phyloP scores from a whole-genome alignment of 2,329 filamentous ascomycete species.

The Talaromyces sp. region DNA sequence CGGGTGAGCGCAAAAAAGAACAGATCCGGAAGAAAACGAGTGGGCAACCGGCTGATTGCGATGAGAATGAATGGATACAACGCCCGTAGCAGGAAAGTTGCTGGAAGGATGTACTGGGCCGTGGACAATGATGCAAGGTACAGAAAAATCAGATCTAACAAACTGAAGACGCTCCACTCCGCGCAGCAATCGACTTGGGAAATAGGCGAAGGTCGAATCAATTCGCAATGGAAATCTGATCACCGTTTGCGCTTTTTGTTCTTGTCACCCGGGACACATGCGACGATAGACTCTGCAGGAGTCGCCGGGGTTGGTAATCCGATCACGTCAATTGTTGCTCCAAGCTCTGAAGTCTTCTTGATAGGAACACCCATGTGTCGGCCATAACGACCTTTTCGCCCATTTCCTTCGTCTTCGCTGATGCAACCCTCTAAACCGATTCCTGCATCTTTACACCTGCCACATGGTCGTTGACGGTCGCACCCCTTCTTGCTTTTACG shows the following conservation, averaged over 20 bases:
- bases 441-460: constrained; percentile 91
- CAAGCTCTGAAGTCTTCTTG: constrained; percentile 51
- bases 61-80: constrained; percentile 11
- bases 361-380: constrained; percentile 65
- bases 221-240: constrained; percentile 17
- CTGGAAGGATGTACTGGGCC: neutral
- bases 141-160: neutral
- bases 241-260: constrained; percentile 67
- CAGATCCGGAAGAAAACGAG: neutral
- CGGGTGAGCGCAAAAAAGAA: constrained; percentile 9
- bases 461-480: constrained; percentile 91
- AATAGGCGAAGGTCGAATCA: neutral
- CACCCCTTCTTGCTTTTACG: constrained; percentile 99
- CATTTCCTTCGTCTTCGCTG: constrained; percentile 96
- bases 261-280: constrained; percentile 50
- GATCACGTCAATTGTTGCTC: constrained; percentile 49
- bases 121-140: neutral
- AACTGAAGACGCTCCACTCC: neutral
- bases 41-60: neutral
- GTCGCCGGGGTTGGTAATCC: constrained; percentile 36
- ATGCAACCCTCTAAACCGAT: constrained; percentile 90
- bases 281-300: constrained; percentile 30
- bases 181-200: neutral
- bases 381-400: constrained; percentile 87
- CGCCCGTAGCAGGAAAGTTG: constrained; percentile 4